A percentile compares a stretch with the other conserved stretches of the same genome.
These are phyloP conservation scores for Alternaria sp. DNA, from an alignment of 2,329 filamentous ascomycete species.

Conservation along the genomic window DNA sequence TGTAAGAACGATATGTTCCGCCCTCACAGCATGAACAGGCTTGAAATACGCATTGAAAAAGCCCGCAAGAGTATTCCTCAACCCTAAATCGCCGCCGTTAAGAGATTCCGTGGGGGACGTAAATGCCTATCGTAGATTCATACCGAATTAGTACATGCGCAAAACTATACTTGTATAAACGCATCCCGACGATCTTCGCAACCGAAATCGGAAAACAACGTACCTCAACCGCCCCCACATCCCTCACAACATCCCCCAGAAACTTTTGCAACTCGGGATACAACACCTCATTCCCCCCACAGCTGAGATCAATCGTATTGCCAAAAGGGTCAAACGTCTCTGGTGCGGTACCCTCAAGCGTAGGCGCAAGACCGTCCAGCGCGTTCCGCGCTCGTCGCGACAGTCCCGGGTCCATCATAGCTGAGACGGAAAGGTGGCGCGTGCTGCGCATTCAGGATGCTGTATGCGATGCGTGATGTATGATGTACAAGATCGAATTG, in stretches of 20 bases:
- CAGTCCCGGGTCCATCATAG: constrained; percentile 34
- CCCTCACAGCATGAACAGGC: constrained; percentile 32
- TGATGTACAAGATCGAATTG: no score
- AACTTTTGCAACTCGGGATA: constrained; percentile 35
- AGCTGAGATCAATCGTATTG: constrained; percentile 32
- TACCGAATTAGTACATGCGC: not conserved
- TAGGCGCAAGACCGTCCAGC: constrained; percentile 21
- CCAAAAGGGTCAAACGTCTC: not conserved
- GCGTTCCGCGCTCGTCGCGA: constrained; percentile 30
- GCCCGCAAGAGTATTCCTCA: constrained; percentile 30
- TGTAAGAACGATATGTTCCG: constrained; percentile 37
- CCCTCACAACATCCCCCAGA: constrained; percentile 35
- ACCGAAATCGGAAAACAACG: not conserved
- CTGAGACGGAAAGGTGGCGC: not conserved
- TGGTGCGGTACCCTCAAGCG: not conserved
- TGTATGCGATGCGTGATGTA: not conserved
- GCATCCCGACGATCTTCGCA: not conserved
- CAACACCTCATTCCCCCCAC: constrained; percentile 35
- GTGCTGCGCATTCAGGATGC: constrained; percentile 4
- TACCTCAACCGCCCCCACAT: constrained; percentile 27
- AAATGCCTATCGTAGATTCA: constrained; percentile 25
- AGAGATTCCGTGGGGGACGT: constrained; percentile 16
- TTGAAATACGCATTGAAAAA: constrained; percentile 39
- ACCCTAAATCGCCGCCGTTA: constrained; percentile 23
- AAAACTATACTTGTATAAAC: no score